Evolutionary conservation across 345 rosid species (phyloP).

Genomic region (Gynandropsis gynandra): DNA sequence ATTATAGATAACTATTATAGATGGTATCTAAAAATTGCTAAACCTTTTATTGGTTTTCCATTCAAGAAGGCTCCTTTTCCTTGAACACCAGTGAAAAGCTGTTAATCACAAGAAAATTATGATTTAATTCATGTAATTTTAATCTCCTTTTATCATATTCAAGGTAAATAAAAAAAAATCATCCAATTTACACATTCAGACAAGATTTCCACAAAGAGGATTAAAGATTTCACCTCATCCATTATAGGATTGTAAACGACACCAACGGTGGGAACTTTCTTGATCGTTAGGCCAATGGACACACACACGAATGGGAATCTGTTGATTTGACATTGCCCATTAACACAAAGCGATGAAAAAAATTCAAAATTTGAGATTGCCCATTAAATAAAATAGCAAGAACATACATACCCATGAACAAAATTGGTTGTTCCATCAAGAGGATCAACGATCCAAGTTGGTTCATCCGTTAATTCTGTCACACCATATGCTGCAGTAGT

Average conservation of each 20-base stretch:
- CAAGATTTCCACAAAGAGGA: neutral
- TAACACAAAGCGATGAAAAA: no score
- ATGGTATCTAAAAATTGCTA: neutral
- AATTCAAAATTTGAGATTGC: no score
- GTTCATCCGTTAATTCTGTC: constrained; percentile 78
- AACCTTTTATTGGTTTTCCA: constrained; percentile 82
- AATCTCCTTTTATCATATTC: constrained; percentile 9
- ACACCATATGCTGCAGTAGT: constrained; percentile 80
- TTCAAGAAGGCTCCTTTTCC: constrained; percentile 84
- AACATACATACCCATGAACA: constrained; percentile 68
- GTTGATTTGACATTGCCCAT: constrained; percentile 15
- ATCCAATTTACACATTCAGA: no score
- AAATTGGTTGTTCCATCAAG: constrained; percentile 98
- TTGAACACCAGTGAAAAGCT: constrained; percentile 69
- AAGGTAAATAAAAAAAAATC: neutral
- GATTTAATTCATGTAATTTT: neutral
- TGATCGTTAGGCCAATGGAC: constrained; percentile 89
- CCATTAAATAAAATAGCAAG: constrained; percentile 6
- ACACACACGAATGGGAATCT: constrained; percentile 90
- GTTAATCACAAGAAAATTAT: constrained; percentile 10
- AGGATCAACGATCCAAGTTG: constrained; percentile 99
- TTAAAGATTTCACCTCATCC: constrained; percentile 57
- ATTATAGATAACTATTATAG: neutral
- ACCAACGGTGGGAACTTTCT: constrained; percentile 74
- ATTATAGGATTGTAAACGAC: constrained; percentile 92